These are phyloP conservation scores for Beta lomatogona DNA, from an alignment of 179 eudicot genomes.

Conservation along the genomic window DNA sequence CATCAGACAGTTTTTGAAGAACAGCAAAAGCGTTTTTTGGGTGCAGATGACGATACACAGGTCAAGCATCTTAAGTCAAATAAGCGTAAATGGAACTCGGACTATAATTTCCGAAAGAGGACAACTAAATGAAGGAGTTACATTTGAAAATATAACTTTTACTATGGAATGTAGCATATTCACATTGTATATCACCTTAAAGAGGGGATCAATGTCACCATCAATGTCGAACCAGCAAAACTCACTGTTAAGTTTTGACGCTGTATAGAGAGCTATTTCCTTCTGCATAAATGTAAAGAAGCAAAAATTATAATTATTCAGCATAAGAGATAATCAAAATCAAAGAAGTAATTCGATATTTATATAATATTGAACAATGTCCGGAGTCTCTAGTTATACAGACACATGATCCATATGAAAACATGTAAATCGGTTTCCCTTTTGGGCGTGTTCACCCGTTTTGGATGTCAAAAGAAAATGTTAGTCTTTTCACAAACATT, in stretches of 20 bases:
- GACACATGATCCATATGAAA: not conserved
- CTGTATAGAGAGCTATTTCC: slow-evolving; percentile 93
- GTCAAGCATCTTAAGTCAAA: slow-evolving; percentile 1
- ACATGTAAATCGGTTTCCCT: not conserved
- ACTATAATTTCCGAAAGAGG: not conserved
- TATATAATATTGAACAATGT: not conserved
- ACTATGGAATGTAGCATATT: not conserved
- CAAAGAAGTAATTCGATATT: not conserved
- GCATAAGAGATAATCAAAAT: not conserved
- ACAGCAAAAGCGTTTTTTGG: not conserved
- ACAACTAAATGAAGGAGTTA: not conserved
- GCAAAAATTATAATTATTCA: not conserved
- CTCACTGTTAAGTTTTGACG: slow-evolving; percentile 80
- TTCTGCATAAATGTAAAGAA: slow-evolving; percentile 55
- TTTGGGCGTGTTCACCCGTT: not conserved
- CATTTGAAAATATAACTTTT: not conserved
- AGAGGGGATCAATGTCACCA: slow-evolving; percentile 89
- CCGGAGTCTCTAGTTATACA: not conserved
- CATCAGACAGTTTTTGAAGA: too few relatives aligned
- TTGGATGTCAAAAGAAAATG: not conserved
- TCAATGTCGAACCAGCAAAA: slow-evolving; percentile 93
- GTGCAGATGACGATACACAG: not conserved
- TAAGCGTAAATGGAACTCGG: not conserved
- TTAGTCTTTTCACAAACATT: not conserved
- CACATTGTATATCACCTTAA: slow-evolving; percentile 66